A percentile compares a stretch with the other conserved stretches of the same genome.
These are phyloP conservation scores for Pythium monospermum DNA, from an alignment of 352 stramenopile genomes.

Conservation along the genomic window DNA sequence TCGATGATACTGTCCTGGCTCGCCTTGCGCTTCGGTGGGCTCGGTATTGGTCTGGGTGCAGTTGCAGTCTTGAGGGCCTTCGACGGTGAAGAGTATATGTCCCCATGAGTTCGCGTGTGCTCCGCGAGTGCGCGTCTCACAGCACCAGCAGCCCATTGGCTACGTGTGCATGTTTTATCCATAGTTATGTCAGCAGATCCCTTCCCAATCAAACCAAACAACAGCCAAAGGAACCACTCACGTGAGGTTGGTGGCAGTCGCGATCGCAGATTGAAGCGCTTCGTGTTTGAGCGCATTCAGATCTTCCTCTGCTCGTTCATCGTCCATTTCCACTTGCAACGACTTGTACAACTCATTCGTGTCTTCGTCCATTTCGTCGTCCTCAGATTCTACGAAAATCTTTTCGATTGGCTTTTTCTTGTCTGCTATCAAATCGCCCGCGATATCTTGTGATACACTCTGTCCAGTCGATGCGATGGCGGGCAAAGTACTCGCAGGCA, in stretches of 20 bases:
- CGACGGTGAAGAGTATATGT: conserved; percentile 8
- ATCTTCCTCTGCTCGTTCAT: conserved; percentile 64
- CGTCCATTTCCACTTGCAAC: conserved; percentile 65
- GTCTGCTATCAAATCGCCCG: too few relatives aligned
- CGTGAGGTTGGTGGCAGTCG: conserved; percentile 81
- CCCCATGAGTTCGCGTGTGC: conserved; percentile 33
- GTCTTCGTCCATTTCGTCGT: conserved; percentile 31
- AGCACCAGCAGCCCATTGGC: conserved; percentile 79
- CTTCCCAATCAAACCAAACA: not conserved
- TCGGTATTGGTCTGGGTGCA: not conserved
- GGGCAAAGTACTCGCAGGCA: too few relatives aligned
- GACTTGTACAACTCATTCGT: conserved; percentile 36
- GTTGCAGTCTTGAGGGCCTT: not conserved
- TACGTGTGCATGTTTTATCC: conserved; percentile 15
- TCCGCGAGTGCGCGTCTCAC: conserved; percentile 64
- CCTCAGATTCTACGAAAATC: conserved; percentile 6
- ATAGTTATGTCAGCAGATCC: conserved; percentile 3
- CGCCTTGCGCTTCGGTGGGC: not conserved
- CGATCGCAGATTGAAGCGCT: conserved; percentile 69
- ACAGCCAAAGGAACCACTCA: conserved; percentile 26
- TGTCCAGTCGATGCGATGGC: too few relatives aligned
- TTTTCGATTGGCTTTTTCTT: too few relatives aligned
- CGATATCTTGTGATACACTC: too few relatives aligned
- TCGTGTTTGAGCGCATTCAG: conserved; percentile 56
- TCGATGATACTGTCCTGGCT: not conserved